These are phyloP conservation scores for Phyllosticta capitalensis DNA, from an alignment of 2,329 filamentous ascomycete genomes.

Conservation along the genomic window DNA sequence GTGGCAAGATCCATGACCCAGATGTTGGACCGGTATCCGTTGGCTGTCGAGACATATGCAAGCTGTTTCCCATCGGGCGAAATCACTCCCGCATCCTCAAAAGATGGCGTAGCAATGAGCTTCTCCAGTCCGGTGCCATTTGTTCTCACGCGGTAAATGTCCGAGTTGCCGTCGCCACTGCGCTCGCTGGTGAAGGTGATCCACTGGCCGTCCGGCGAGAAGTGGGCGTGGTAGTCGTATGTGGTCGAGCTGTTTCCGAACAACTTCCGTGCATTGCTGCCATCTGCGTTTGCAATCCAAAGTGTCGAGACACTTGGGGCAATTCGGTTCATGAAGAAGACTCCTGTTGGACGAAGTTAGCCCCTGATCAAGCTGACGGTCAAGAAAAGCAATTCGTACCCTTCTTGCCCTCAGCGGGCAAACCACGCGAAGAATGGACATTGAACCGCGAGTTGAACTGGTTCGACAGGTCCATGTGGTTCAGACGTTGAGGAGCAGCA, in stretches of 20 bases:
- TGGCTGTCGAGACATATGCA: constrained; percentile 34
- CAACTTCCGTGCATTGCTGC: constrained; percentile 28
- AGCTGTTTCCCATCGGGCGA: constrained; percentile 30
- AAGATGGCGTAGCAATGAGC: constrained; percentile 25
- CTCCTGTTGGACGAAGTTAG: background rate
- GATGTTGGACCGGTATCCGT: constrained; percentile 30
- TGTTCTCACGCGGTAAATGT: constrained; percentile 30
- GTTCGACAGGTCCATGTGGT: background rate
- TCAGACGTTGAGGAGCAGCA: background rate
- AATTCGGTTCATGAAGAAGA: constrained; percentile 30
- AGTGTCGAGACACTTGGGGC: constrained; percentile 20
- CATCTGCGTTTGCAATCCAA: constrained; percentile 30
- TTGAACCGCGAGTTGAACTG: constrained; percentile 1
- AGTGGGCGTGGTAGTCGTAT: constrained; percentile 34
- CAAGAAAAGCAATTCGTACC: background rate
- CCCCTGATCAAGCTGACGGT: background rate
- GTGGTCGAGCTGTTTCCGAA: constrained; percentile 16
- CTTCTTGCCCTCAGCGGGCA: constrained; percentile 13
- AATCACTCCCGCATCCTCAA: constrained; percentile 30
- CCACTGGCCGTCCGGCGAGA: constrained; percentile 31
- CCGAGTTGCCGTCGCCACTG: constrained; percentile 31
- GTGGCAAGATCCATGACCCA: constrained; percentile 32
- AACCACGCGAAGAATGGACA: constrained; percentile 9
- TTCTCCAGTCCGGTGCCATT: constrained; percentile 29
- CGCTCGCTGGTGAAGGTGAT: constrained; percentile 34